phyloP scores from a whole-genome alignment of 768 basidiomycete genomes.

The Pilatotrama ljubarskyi region DNA sequence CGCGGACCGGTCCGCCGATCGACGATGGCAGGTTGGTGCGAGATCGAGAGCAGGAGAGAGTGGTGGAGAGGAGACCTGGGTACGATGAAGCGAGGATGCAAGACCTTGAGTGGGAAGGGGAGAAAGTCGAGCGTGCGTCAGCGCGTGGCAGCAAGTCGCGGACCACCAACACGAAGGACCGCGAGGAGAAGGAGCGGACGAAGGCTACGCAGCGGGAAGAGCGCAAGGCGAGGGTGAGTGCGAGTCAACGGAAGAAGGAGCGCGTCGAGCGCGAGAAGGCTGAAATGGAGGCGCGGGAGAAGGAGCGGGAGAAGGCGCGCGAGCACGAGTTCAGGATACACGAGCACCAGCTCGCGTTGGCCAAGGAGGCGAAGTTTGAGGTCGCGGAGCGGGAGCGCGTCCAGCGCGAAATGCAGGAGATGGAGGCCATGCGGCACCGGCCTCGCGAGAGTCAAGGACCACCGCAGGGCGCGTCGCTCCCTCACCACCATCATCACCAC shows the following conservation, averaged over 20 bases:
- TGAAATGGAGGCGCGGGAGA: constrained; percentile 22
- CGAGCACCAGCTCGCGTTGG: constrained; percentile 16
- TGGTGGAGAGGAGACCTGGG: constrained; percentile 25
- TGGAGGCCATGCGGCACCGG: constrained; percentile 26
- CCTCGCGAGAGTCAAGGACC: constrained; percentile 10
- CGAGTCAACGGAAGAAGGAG: constrained; percentile 25
- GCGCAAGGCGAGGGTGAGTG: constrained; percentile 25
- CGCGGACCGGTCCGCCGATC: neutral
- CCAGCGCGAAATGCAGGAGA: constrained; percentile 29
- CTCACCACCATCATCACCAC: constrained; percentile 27
- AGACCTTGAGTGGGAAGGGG: constrained; percentile 32
- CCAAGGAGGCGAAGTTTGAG: constrained; percentile 25
- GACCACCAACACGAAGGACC: constrained; percentile 11
- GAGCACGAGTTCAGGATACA: constrained; percentile 19
- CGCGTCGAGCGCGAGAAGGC: constrained; percentile 6
- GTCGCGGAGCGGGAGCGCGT: constrained; percentile 17
- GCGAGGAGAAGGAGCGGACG: constrained; percentile 34
- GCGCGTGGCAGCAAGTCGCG: constrained; percentile 13
- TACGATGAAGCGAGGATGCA: constrained; percentile 28
- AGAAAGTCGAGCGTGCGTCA: constrained; percentile 1
- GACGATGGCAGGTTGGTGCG: constrained; percentile 10
- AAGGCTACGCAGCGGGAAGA: constrained; percentile 33
- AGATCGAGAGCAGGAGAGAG: constrained; percentile 15
- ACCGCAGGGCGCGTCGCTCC: constrained; percentile 7
- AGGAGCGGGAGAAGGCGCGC: constrained; percentile 13